Percentiles rank a stretch among this genome's conserved stretches.
Evolutionary conservation across 225 moss, liverwort and hornwort genomes (phyloP).

Genomic region (Physcomitrellopsis africana): DNA sequence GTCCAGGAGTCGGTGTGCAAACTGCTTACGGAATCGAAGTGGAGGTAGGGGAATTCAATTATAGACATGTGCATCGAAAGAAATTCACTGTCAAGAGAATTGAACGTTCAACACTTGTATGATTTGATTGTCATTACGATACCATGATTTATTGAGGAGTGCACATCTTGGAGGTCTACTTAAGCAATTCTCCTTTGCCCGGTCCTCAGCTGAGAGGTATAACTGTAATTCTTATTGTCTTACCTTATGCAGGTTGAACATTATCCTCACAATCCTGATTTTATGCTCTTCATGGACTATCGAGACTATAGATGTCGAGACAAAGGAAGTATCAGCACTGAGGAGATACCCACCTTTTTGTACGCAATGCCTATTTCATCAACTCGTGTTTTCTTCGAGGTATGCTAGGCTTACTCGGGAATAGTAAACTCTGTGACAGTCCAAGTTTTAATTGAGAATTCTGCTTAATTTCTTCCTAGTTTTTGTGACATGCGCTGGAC

Average conservation of each 20-base stretch:
- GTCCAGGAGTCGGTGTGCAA: conserved; percentile 90
- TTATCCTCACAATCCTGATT: conserved; percentile 81
- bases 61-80: background rate
- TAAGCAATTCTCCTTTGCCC: background rate
- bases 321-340: conserved; percentile 49
- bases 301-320: conserved; percentile 80
- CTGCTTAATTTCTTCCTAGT: background rate
- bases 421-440: conserved; percentile 5
- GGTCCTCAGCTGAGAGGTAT: conserved; percentile 20
- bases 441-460: conserved; percentile 14
- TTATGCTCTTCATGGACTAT: conserved; percentile 99
- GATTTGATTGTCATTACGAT: background rate
- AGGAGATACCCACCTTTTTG: conserved; percentile 81
- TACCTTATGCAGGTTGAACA: conserved; percentile 72
- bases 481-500: too few species aligned
- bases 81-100: background rate
- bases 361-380: conserved; percentile 94
- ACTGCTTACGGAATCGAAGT: conserved; percentile 98
- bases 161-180: conserved; percentile 5
- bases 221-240: conserved; percentile 2
- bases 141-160: background rate
- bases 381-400: conserved; percentile 93
- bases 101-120: background rate
- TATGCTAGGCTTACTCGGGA: conserved; percentile 22
- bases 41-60: conserved; percentile 60